Evolutionary conservation across 192 early-diverging fungal species (phyloP).

Genomic region (Backusella parvicylindrica): DNA sequence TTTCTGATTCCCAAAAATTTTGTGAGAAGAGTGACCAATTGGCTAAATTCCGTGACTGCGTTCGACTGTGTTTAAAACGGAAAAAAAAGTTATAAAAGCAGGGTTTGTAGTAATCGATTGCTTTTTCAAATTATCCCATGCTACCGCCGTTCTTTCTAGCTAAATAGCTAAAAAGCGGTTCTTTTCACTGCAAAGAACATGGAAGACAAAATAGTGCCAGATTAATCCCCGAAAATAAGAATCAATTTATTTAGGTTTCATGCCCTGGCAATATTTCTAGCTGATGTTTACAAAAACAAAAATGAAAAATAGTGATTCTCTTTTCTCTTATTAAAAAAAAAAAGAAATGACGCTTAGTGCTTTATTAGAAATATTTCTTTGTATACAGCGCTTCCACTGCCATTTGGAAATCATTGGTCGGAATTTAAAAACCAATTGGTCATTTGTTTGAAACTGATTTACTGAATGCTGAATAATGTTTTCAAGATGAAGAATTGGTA

Average conservation of each 20-base stretch:
- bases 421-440: too few species aligned
- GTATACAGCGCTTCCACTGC: too few species aligned
- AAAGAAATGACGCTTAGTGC: too few species aligned
- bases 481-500: too few species aligned
- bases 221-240: slow-evolving; percentile 12
- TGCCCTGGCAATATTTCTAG: slow-evolving; percentile 7
- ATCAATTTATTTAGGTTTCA: slow-evolving; percentile 15
- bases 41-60: background rate
- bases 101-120: background rate
- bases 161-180: slow-evolving; percentile 8
- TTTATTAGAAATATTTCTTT: too few species aligned
- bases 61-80: background rate
- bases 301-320: too few species aligned
- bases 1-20: too few species aligned
- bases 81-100: background rate
- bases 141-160: slow-evolving; percentile 12
- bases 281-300: background rate
- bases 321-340: too few species aligned
- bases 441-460: too few species aligned
- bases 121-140: background rate
- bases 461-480: too few species aligned
- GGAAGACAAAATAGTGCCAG: background rate
- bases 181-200: slow-evolving; percentile 5
- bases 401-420: too few species aligned
- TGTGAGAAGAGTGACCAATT: too few species aligned